Evolutionary conservation across 495 filamentous ascomycete genomes (phyloP), one percentile per base, ranked within the genome.

Genomic region (Achaetomiella virescens): DNA sequence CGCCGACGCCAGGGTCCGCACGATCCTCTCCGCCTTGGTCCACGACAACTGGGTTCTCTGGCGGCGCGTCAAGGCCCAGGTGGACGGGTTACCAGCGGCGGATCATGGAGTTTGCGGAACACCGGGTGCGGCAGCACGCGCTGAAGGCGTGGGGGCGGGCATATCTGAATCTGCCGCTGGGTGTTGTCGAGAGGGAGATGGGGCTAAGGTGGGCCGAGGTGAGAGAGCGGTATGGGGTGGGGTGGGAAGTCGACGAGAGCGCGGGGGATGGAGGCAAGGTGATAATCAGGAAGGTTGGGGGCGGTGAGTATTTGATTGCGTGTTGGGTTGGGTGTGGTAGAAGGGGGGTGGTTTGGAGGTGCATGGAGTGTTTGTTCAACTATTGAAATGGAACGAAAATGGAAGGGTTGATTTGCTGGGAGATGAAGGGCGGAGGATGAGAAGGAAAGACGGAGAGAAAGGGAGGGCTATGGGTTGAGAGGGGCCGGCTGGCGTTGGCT

Each of bases 31-130:
- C 44, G 84, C 90, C 15, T 70, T 98, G 44, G 80, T 84, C 50
- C 83, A 85, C 60, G 90, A 90, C 51, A 87, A 96, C 63, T 97
- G 90, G 78, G 76, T 87, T 33, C 64, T 78, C 7, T 97, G 93
- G 67, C 87, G 87, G 78, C 77, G 80, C 54, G 70, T 87, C 40
- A 83, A 81, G 71, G 78, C 76, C 48, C 78, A 74, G 52, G 88
- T 93, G 35, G 89, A 95, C 72, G 86, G 85, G 12, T n/a, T 84
- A 91, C 67, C 78, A 85, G 64, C 81, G 81, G 6, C 78, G 82
- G 43, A 66, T 98, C 33, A 86, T 97, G 78, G 87, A 90, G 61
- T 89, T 80, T 73, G 87, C 88, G 6, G 87, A 88, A 57, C 80
- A 82, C 21, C 72, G 79, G 48, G 75, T 97, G 61, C 77, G 83